A percentile compares a stretch with the other conserved stretches of the same genome.
phyloP scores from a whole-genome alignment of 2,329 filamentous ascomycete genomes.

The Phialocephala sp. region DNA sequence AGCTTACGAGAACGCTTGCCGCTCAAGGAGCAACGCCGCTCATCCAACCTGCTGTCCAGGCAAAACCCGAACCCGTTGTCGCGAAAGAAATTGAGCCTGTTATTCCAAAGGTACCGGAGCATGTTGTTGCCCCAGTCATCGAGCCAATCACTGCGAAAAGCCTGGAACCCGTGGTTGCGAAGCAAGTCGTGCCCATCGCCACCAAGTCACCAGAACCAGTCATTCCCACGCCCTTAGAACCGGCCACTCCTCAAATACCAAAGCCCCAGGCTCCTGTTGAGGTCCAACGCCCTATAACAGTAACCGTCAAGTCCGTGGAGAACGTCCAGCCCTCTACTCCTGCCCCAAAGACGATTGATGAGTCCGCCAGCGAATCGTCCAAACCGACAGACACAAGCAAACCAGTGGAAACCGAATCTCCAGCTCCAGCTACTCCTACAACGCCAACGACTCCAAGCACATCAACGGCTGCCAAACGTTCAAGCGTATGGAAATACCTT shows the following conservation, averaged over 20 bases:
- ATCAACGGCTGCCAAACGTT: constrained; percentile 19
- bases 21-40: not conserved
- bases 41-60: not conserved
- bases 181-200: not conserved
- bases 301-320: not conserved
- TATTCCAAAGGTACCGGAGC: too few species aligned
- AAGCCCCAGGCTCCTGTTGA: constrained; percentile 1
- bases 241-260: not conserved
- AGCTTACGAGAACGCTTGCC: constrained; percentile 2
- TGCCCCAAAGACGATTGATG: not conserved
- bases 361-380: not conserved
- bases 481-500: constrained; percentile 21
- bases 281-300: not conserved
- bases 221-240: not conserved
- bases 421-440: not conserved
- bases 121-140: not conserved
- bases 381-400: not conserved
- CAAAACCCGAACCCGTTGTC: not conserved
- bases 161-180: not conserved
- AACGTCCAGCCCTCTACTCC: not conserved
- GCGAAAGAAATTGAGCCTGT: not conserved
- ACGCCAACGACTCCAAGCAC: constrained; percentile 10
- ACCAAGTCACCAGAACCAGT: not conserved
- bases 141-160: not conserved
- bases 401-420: not conserved